Conservation (phyloP, 2,329 filamentous ascomycete genomes). For the Ascocoryne sarcoides region DNA sequence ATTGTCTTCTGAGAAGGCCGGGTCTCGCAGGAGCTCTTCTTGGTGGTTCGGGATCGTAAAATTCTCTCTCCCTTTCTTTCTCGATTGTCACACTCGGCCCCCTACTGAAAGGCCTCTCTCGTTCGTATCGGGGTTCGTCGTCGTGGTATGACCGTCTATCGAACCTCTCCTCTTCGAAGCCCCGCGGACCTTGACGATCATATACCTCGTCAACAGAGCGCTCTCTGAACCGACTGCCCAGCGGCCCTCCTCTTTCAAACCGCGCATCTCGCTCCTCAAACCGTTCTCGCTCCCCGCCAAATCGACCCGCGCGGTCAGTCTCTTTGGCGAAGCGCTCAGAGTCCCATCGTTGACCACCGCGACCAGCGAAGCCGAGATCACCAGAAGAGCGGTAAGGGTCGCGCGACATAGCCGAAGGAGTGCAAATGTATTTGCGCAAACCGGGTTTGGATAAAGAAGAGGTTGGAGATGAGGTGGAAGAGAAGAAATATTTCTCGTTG, state of each 20-base stretch:
- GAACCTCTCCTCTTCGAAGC: conserved; percentile 28
- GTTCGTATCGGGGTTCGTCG: conserved; percentile 38
- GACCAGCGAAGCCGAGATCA: conserved; percentile 19
- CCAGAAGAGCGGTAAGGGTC: conserved; percentile 28
- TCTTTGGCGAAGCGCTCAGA: conserved; percentile 42
- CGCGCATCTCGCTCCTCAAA: conserved; percentile 43
- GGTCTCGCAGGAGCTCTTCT: conserved; percentile 45
- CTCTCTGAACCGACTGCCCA: conserved; percentile 38
- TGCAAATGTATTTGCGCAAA: too few species aligned
- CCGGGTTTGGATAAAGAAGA: too few species aligned
- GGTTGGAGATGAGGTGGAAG: background rate
- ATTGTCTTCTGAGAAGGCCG: conserved; percentile 67
- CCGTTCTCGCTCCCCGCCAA: conserved; percentile 27
- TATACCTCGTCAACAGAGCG: conserved; percentile 40
- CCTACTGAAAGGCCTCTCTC: conserved; percentile 38
- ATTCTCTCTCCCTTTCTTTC: conserved; percentile 19
- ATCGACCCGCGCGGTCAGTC: conserved; percentile 37
- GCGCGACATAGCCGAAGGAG: conserved; percentile 21
- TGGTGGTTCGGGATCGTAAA: conserved; percentile 19
- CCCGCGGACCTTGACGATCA: conserved; percentile 34
- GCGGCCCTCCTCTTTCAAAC: conserved; percentile 30
- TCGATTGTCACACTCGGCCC: conserved; percentile 27
- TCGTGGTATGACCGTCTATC: conserved; percentile 37
- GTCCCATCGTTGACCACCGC: conserved; percentile 39
- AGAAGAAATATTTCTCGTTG: conserved; percentile 2